Evolutionary conservation across 208 protist species (phyloP), one percentile per base, ranked within the genome.

Genomic region (Trypanosoma caninum): DNA sequence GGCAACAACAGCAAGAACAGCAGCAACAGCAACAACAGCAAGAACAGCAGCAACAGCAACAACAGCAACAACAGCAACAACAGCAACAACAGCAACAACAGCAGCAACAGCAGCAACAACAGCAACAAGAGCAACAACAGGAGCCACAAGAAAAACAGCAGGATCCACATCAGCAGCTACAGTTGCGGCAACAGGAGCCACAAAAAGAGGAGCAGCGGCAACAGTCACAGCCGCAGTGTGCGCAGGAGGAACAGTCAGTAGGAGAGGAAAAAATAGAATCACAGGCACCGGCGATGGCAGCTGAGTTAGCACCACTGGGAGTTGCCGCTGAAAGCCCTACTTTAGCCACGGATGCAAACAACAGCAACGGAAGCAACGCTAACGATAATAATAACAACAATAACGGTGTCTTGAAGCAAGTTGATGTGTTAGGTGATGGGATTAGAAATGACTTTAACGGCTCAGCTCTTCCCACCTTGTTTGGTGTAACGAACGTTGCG

Each of bases 401-500:
- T 46, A 38, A 11, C 33, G 20, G 10, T 27, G 23, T 38, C 2
- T 31, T 60, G 18, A 14, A 55, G 53, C 62, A 59, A 33, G 37
- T 20, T 40, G 51, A 11, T 16, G 38, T 28, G 3, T 5, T 55
- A 53, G 62, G 30, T 2, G 42, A 60, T 22, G 30, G 33, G n/a
- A 44, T 68, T 31, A 53, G 51, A 34, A 60, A 42, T 33, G 52
- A 68, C 62, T 68, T 68, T 68, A 68, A 53, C 44, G 45, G 33
- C 40, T 68, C 62, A n/a, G 16, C 7, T 7, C 42, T 68, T n/a
- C 51, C 62, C 27, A 59, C 28, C 23, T 2, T 59, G 0, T 68
- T 68, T 54, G 31, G 37, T 3, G 53, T 55, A n/a, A 31, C 23
- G 13, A 33, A 38, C 8, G 11, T 64, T 16, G 23, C 44, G 46